phyloP scores from a whole-genome alignment of 2,329 filamentous ascomycete genomes.

The Lomentospora prolificans region DNA sequence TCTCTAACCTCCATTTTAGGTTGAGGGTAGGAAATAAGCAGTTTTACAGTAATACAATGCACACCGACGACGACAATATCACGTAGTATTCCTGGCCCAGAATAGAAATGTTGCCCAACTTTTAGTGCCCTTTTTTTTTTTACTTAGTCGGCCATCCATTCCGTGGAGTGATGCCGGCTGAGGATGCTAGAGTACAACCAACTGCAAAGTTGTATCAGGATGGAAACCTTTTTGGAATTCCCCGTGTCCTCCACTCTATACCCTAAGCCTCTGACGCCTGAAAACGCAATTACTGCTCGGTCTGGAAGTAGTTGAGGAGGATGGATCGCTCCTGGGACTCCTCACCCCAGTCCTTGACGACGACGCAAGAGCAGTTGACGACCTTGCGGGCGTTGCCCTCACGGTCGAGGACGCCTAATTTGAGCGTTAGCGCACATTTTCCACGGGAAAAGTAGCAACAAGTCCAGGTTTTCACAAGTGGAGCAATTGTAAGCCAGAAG shows the following conservation, averaged over 20 bases:
- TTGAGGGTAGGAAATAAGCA: constrained; percentile 29
- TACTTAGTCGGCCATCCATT: constrained; percentile 23
- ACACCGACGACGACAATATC: constrained; percentile 6
- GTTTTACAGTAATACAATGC: background rate
- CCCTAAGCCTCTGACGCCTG: constrained; percentile 14
- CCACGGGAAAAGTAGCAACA: background rate
- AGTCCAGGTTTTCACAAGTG: background rate
- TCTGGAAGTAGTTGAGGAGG: constrained; percentile 99
- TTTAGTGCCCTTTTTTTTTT: constrained; percentile 26
- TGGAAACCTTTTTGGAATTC: background rate
- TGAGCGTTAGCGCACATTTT: constrained; percentile 19
- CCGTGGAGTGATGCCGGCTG: constrained; percentile 33
- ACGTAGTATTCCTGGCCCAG: too few relatives aligned
- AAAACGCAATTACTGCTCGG: constrained; percentile 50
- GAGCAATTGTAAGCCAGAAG: too few relatives aligned
- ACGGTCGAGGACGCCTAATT: constrained; percentile 86
- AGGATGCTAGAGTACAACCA: constrained; percentile 37
- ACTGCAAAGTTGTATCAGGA: constrained; percentile 16
- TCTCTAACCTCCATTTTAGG: constrained; percentile 16
- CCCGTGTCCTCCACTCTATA: constrained; percentile 25
- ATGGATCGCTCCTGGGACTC: constrained; percentile 98
- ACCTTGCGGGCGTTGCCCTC: constrained; percentile 99
- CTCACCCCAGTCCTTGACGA: constrained; percentile 99
- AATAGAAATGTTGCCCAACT: constrained; percentile 9
- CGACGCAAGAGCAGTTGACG: constrained; percentile 99